Conservation (phyloP, 2,329 filamentous ascomycete species). For the Penicillium hordei region DNA sequence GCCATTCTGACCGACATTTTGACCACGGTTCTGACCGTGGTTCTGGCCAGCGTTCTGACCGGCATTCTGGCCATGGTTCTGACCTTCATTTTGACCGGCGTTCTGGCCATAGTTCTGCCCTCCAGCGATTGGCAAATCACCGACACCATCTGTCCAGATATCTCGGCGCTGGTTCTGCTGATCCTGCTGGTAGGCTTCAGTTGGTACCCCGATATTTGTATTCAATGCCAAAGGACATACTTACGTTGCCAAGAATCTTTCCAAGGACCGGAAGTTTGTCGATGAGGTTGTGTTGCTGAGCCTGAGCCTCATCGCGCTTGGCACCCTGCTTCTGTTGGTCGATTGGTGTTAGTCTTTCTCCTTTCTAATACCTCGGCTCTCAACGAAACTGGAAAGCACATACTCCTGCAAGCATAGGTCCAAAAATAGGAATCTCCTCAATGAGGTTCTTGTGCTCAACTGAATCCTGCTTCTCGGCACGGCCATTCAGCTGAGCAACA, state of each 20-base stretch:
- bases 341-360: not conserved
- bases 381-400: not conserved
- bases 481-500: slow-evolving; percentile 13
- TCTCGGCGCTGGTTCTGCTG: not conserved
- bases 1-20: slow-evolving; percentile 7
- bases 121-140: slow-evolving; percentile 4
- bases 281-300: slow-evolving; percentile 7
- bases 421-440: slow-evolving; percentile 8
- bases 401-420: slow-evolving; percentile 11
- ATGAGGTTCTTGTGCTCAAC: slow-evolving; percentile 11
- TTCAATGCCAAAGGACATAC: not conserved
- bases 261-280: slow-evolving; percentile 9
- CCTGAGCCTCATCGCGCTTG: not conserved
- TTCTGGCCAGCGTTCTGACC: not conserved
- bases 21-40: slow-evolving; percentile 3
- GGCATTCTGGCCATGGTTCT: not conserved
- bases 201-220: not conserved
- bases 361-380: accelerated
- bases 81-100: slow-evolving; percentile 4
- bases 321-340: not conserved
- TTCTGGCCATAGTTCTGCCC: slow-evolving; percentile 12
- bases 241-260: slow-evolving; percentile 6
- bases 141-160: not conserved
- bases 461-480: not conserved
- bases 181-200: slow-evolving; percentile 6